Evolutionary conservation across 306 rosid genomes (phyloP).

Genomic region (Cucumis melo): DNA sequence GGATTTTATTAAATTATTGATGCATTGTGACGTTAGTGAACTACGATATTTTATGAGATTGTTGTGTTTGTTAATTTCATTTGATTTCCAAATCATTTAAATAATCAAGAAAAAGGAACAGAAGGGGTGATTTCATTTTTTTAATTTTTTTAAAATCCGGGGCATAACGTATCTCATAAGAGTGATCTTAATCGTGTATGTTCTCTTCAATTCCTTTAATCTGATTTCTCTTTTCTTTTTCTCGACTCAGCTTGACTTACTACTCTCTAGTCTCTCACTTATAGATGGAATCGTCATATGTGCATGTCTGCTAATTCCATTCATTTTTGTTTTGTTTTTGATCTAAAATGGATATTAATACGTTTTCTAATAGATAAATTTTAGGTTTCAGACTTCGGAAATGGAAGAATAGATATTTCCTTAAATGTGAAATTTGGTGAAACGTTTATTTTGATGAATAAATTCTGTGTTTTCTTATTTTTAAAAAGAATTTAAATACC

Average conservation of each 20-base stretch:
- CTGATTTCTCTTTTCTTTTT: neutral
- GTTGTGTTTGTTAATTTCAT: too few relatives aligned
- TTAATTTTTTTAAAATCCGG: too few relatives aligned
- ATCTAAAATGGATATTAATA: neutral
- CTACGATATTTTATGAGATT: too few relatives aligned
- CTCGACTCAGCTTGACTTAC: slow-evolving; percentile 7
- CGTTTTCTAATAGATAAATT: neutral
- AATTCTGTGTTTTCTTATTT: neutral
- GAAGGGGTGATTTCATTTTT: too few relatives aligned
- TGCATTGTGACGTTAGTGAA: too few relatives aligned
- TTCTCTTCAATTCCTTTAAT: neutral
- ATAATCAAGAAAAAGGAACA: too few relatives aligned
- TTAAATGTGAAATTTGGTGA: neutral
- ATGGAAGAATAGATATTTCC: neutral
- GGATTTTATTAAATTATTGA: too few relatives aligned
- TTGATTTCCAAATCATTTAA: too few relatives aligned
- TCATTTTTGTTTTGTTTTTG: neutral
- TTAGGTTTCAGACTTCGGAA: neutral
- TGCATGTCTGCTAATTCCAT: slow-evolving; percentile 27
- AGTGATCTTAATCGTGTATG: too few relatives aligned
- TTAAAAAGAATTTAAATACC: neutral
- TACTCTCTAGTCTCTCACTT: neutral
- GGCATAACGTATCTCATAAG: too few relatives aligned
- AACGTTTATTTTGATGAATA: neutral
- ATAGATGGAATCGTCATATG: slow-evolving; percentile 25